A percentile compares a stretch with the other conserved stretches of the same genome.
These are phyloP conservation scores for Teunomyces atbi DNA, from an alignment of 805 yeast genomes.

Conservation along the genomic window DNA sequence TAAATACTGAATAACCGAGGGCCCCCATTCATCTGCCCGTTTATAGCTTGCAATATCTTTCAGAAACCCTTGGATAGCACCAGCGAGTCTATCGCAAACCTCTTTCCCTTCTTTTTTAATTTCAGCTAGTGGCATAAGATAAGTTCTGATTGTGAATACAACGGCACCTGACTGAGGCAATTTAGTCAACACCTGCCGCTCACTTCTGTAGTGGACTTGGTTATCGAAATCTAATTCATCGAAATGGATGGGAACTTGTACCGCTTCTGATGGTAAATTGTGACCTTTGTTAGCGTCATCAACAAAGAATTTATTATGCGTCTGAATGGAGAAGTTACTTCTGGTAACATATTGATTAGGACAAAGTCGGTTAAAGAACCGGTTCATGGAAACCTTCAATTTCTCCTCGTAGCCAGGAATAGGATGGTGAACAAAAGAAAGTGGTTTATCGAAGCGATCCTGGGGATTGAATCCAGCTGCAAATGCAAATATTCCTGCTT, in stretches of 20 bases:
- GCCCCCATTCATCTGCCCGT: conserved; percentile 66
- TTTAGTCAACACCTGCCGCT: conserved; percentile 39
- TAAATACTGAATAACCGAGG: conserved; percentile 43
- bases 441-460: conserved; percentile 37
- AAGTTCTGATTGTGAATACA: conserved; percentile 42
- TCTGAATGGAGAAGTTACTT: conserved; percentile 41
- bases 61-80: conserved; percentile 65
- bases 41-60: conserved; percentile 61
- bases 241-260: conserved; percentile 22
- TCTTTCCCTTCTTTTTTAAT: conserved; percentile 32
- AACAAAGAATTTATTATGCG: conserved; percentile 32
- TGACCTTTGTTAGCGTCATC: conserved; percentile 43
- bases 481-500: conserved; percentile 45
- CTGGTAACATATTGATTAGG: conserved; percentile 41
- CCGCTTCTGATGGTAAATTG: conserved; percentile 25
- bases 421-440: conserved; percentile 39
- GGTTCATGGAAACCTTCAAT: conserved; percentile 40
- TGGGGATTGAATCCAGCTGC: conserved; percentile 45
- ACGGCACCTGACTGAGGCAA: conserved; percentile 39
- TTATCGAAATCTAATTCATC: conserved; percentile 37
- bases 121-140: conserved; percentile 34
- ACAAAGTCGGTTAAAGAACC: conserved; percentile 33
- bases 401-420: conserved; percentile 42
- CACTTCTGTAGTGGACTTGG: conserved; percentile 43
- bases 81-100: conserved; percentile 50